phyloP scores from a whole-genome alignment of 345 rosid species.

The Corymbia maculata region DNA sequence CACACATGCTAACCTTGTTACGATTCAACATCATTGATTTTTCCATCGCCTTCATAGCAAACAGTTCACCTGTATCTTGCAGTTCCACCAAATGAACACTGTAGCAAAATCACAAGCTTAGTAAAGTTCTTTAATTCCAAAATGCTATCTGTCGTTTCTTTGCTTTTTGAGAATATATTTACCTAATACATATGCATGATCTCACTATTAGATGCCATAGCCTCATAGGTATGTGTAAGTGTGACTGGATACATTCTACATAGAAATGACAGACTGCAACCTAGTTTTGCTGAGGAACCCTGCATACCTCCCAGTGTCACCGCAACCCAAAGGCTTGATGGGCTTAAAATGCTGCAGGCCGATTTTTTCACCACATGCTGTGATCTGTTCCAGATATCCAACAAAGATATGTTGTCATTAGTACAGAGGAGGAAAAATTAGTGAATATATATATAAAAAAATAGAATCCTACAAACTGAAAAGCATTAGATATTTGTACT shows the following conservation, averaged over 20 bases:
- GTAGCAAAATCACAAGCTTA: not conserved
- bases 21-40: conserved; percentile 81
- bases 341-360: conserved; percentile 91
- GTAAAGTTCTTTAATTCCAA: not conserved
- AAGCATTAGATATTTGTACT: not conserved
- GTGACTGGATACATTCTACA: not conserved
- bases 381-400: conserved; percentile 33
- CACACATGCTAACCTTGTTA: conserved; percentile 51
- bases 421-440: not conserved
- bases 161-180: not conserved
- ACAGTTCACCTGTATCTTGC: conserved; percentile 58
- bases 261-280: not conserved
- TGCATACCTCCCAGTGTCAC: conserved; percentile 93
- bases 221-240: not conserved
- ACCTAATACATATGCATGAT: not conserved
- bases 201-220: not conserved
- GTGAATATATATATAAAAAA: not conserved
- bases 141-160: not conserved
- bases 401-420: not conserved
- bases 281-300: not conserved
- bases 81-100: conserved; percentile 94
- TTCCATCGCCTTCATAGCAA: conserved; percentile 99
- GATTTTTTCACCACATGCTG: conserved; percentile 55
- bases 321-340: conserved; percentile 86
- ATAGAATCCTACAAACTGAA: not conserved